Evolutionary conservation across 208 protist species (phyloP).

Genomic region (Lotmaria passim): DNA sequence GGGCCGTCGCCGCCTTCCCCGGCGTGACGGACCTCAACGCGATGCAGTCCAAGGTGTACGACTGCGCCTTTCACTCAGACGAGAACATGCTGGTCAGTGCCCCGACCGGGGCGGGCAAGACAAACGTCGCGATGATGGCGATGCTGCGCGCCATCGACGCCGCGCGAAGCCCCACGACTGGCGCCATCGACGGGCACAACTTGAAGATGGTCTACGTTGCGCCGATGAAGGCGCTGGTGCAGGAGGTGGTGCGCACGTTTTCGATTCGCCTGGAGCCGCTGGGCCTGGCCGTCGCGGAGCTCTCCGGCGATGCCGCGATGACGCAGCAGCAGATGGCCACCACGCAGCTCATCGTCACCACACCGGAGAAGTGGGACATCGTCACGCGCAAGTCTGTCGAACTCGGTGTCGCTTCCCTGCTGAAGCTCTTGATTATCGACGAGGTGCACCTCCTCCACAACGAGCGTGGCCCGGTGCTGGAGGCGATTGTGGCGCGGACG

Average conservation of each 20-base stretch:
- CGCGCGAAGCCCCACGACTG: conserved; percentile 22
- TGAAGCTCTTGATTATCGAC: conserved; percentile 96
- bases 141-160: conserved; percentile 94
- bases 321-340: conserved; percentile 96
- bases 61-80: conserved; percentile 90
- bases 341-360: conserved; percentile 99
- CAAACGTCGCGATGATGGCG: conserved; percentile 99
- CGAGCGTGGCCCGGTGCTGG: conserved; percentile 98
- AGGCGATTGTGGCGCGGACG: conserved; percentile 98
- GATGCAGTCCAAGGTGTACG: conserved; percentile 97
- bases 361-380: conserved; percentile 99
- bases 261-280: conserved; percentile 90
- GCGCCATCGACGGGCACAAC: conserved; percentile 30
- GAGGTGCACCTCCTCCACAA: conserved; percentile 99
- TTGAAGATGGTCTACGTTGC: conserved; percentile 99
- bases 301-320: conserved; percentile 98
- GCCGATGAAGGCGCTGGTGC: conserved; percentile 99
- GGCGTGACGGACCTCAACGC: conserved; percentile 93
- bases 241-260: conserved; percentile 99
- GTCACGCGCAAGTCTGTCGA: conserved; percentile 98
- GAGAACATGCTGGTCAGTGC: conserved; percentile 99
- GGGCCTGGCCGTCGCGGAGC: conserved; percentile 96
- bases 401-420: conserved; percentile 85
- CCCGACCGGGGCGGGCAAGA: conserved; percentile 99
- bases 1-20: conserved; percentile 67